A percentile compares a stretch with the other conserved stretches of the same genome.
phyloP scores from a whole-genome alignment of 2,329 filamentous ascomycete genomes.

The Chrysosporium keratinophilum region DNA sequence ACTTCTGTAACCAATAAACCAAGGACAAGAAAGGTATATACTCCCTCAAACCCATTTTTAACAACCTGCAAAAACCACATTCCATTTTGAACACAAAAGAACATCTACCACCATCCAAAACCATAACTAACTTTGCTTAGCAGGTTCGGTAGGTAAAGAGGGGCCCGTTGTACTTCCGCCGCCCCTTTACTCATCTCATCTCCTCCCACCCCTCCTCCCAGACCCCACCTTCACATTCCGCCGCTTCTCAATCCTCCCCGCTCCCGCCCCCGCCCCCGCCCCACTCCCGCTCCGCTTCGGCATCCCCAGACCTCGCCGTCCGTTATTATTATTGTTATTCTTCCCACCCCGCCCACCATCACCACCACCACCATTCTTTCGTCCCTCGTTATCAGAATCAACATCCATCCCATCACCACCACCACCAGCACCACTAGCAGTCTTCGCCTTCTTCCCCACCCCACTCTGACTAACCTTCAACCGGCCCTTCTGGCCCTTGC shows the following conservation, averaged over 20 bases:
- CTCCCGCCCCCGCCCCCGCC: conserved; percentile 23
- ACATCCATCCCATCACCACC: conserved; percentile 32
- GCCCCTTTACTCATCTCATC: background rate
- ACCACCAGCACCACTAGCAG: conserved; percentile 29
- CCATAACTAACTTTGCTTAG: no score
- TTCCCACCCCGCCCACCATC: background rate
- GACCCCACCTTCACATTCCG: conserved; percentile 14
- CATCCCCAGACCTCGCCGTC: conserved; percentile 22
- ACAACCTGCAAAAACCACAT: no score
- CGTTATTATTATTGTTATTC: conserved; percentile 11
- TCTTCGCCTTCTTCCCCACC: conserved; percentile 27
- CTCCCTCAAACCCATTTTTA: no score
- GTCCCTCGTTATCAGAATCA: conserved; percentile 41
- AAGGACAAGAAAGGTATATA: no score
- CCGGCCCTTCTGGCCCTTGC: conserved; percentile 49
- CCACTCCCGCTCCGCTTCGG: conserved; percentile 22
- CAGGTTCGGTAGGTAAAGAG: no score
- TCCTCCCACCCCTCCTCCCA: conserved; percentile 8
- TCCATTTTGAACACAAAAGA: no score
- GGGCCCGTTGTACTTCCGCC: background rate
- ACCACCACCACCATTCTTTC: background rate
- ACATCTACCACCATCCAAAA: no score
- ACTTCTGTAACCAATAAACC: no score
- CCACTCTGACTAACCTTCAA: conserved; percentile 47
- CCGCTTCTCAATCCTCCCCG: conserved; percentile 17